Evolutionary conservation across 73 alveolate genomes (phyloP), one percentile per base, ranked within the genome.

Genomic region (Paramecium sonneborni): DNA sequence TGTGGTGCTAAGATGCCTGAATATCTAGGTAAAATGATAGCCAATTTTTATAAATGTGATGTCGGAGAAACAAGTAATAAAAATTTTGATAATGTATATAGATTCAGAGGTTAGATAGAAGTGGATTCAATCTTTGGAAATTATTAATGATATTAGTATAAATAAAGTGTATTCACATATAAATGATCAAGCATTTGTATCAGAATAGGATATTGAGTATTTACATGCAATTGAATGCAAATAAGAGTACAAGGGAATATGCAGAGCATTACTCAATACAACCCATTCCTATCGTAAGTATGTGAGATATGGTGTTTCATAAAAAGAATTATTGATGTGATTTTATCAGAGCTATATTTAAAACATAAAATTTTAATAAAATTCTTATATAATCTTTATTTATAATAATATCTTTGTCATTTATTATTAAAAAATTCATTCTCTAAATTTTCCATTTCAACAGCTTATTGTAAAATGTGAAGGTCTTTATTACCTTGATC

Each of bases 401-500:
- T 14, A 46, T 11, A 14, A 46, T 46, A 3, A 46, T 46, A 3
- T 46, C 15, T 8, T 46, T 46, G 24, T 46, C 15, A 8, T 46
- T 21, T 14, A 14, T 46, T 46, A 46, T 46, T 46, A 41, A 79
- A 79, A 46, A 79, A 79, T 12, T 44, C 90, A 79, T 79, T 39
- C 55, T 79, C 90, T 32, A 79, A n/a, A 26, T 46, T 41, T 15
- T 79, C 44, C 90, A 79, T 79, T 43, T 79, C 90, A 30, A 79
- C 90, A 18, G 69, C 74, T 44, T 79, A 23, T 44, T 79, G 43
- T 23, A 79, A 44, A 18, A 79, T 79, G 15, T 79, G 90, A 14
- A 43, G 8, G 23, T 79, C 74, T 26, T 62, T 62, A 24, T 26
- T n/a, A 5, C 74, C 90, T 24, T 41, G 15, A 23, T 43, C 72